Evolutionary conservation across 2,329 filamentous ascomycete genomes (phyloP), one percentile per base, ranked within the genome.

Genomic region (Triangularia setosa): DNA sequence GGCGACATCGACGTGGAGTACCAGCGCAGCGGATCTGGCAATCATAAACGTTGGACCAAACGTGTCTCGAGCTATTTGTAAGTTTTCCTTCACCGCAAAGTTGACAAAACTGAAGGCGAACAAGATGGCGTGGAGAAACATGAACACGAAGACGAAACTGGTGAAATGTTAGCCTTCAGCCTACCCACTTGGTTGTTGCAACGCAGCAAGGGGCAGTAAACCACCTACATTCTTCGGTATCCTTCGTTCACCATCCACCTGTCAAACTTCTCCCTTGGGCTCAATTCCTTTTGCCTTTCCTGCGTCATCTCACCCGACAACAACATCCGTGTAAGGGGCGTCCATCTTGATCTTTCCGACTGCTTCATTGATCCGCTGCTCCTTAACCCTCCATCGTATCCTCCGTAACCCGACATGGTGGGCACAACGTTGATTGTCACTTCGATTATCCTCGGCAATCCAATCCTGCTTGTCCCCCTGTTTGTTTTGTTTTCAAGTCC

Each of bases 221-320:
- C 40, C 40, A 84, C 89, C 64, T 82, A 92, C 87, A 94, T 83
- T 86, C 90, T 83, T 74, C 90, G 84, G 75, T 92, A 93, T 66
- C 91, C 91, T 75, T 94, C 91, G 75, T 94, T 94, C 67, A 94
- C 89, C 91, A 95, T 93, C 91, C 91, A 95, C 69, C 88, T 83
- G 76, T 93, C 89, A 73, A 94, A 90, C 74, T 85, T 90, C 75
- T 94, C 90, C 73, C 85, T 84, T 67, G 85, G 77, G 24, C 86
- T 87, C 70, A 94, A 79, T 63, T 88, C 84, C 74, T 87, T 87
- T 69, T 90, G 87, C 72, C 81, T 84, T 74, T 92, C 89, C 72
- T 88, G 87, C 62, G 87, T 91, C 85, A 93, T 90, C 79, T 93
- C 90, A 58, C 91, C 90, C 63, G 91, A 92, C 75, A 93, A 84